These are phyloP conservation scores for Linderniella brevidens DNA, from an alignment of 257 asterid genomes.

Conservation along the genomic window DNA sequence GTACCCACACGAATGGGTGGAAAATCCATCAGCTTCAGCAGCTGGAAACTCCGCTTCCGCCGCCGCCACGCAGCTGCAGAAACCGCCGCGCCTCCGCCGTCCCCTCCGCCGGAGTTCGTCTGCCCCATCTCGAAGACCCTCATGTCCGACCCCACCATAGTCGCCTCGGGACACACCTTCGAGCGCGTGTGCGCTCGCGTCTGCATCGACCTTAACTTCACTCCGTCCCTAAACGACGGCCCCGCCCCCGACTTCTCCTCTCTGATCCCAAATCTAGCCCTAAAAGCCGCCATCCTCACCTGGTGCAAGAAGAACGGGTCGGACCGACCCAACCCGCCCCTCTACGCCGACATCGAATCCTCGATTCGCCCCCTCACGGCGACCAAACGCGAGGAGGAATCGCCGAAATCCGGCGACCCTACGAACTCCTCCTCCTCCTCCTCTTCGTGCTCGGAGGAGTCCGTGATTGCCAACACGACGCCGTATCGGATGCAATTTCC, in stretches of 20 bases:
- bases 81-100: too few relatives aligned
- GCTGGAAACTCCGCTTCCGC: slow-evolving; percentile 6
- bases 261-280: slow-evolving; percentile 56
- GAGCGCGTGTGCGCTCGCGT: slow-evolving; percentile 48
- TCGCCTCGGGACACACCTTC: slow-evolving; percentile 76
- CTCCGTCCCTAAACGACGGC: slow-evolving; percentile 50
- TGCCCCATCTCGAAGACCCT: slow-evolving; percentile 61
- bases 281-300: slow-evolving; percentile 40
- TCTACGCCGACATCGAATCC: slow-evolving; percentile 29
- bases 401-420: slow-evolving; percentile 37
- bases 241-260: slow-evolving; percentile 47
- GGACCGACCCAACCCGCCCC: slow-evolving; percentile 34
- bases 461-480: slow-evolving; percentile 60
- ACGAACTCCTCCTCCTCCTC: slow-evolving; percentile 21
- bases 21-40: too few relatives aligned
- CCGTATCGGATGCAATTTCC: slow-evolving; percentile 44
- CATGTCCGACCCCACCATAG: slow-evolving; percentile 76
- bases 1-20: too few relatives aligned
- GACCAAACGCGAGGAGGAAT: slow-evolving; percentile 21
- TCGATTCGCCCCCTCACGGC: slow-evolving; percentile 19
- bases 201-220: slow-evolving; percentile 36
- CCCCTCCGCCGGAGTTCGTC: slow-evolving; percentile 35
- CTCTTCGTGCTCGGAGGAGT: slow-evolving; percentile 74
- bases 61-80: slow-evolving; percentile 3
- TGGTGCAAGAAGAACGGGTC: slow-evolving; percentile 53